These are phyloP conservation scores for Bacidia gigantensis DNA, from an alignment of 495 filamentous ascomycete genomes.

Conservation along the genomic window DNA sequence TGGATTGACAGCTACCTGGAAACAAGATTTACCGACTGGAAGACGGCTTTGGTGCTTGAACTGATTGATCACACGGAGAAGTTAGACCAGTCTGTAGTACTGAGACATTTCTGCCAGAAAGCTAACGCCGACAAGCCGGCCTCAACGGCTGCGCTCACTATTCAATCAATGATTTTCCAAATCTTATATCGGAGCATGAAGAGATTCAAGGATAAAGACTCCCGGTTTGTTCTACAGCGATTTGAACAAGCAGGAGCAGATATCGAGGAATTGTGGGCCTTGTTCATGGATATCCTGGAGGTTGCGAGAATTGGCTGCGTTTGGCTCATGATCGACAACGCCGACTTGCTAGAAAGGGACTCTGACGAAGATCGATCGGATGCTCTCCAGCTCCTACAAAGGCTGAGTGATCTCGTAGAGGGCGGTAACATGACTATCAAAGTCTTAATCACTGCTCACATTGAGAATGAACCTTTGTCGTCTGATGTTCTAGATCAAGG, in stretches of 20 bases:
- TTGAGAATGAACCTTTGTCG: conserved; percentile 1
- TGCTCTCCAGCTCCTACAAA: conserved; percentile 3
- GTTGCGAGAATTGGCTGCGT: background rate
- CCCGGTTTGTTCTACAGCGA: conserved; percentile 2
- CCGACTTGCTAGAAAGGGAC: conserved; percentile 4
- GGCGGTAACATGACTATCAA: conserved; percentile 7
- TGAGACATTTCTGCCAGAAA: conserved; percentile 6
- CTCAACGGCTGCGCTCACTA: conserved; percentile 2
- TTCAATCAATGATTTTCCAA: conserved; percentile 10
- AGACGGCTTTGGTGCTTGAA: conserved; percentile 2
- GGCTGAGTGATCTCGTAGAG: conserved; percentile 2
- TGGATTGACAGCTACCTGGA: conserved; percentile 11
- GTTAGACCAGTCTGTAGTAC: background rate
- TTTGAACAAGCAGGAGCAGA: conserved; percentile 5
- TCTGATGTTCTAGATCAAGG: background rate
- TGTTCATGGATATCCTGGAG: conserved; percentile 10
- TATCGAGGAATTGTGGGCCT: conserved; percentile 1
- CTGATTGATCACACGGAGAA: conserved; percentile 6
- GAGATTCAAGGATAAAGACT: background rate
- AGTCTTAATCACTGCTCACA: conserved; percentile 9
- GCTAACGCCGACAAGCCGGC: background rate
- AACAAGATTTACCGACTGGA: conserved; percentile 5
- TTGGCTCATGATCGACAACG: conserved; percentile 10
- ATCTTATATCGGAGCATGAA: background rate
- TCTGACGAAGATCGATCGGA: background rate